These are phyloP conservation scores for Podaxis sp. DNA, from an alignment of 768 basidiomycete species.

Conservation along the genomic window DNA sequence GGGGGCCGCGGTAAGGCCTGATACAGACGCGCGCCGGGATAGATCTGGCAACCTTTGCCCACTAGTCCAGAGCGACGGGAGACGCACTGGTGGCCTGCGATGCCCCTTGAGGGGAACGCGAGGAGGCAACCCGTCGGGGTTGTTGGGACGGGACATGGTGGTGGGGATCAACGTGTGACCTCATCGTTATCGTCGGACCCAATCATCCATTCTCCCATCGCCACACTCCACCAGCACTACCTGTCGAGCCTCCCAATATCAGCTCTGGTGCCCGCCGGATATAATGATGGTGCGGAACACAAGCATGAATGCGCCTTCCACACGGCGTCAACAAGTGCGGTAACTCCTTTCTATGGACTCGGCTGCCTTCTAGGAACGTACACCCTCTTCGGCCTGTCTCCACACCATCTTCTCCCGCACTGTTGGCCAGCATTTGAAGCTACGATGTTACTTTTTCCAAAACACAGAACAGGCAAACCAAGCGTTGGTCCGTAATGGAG, in stretches of 20 bases:
- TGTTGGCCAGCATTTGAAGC: no score
- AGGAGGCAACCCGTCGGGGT: not conserved
- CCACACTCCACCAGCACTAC: not conserved
- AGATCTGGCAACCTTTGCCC: conserved; percentile 5
- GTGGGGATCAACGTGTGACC: not conserved
- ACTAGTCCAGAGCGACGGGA: conserved; percentile 3
- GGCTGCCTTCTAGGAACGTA: no score
- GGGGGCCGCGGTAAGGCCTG: conserved; percentile 20
- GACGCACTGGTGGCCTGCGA: conserved; percentile 11
- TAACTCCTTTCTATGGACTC: no score
- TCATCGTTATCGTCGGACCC: not conserved
- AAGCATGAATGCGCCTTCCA: no score
- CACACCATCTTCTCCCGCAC: no score
- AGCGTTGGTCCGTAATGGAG: no score
- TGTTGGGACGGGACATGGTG: not conserved
- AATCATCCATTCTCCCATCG: not conserved
- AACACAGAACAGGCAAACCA: no score
- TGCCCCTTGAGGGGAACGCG: not conserved
- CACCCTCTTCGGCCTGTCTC: no score
- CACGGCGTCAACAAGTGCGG: no score
- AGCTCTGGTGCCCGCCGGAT: no score
- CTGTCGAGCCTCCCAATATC: not conserved
- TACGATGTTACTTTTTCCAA: no score
- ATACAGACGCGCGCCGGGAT: conserved; percentile 9
- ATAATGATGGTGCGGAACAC: no score